Evolutionary conservation across 1,284 basidiomycete genomes (phyloP), one percentile per base, ranked within the genome.

Genomic region (Heterobasidion parviporum): DNA sequence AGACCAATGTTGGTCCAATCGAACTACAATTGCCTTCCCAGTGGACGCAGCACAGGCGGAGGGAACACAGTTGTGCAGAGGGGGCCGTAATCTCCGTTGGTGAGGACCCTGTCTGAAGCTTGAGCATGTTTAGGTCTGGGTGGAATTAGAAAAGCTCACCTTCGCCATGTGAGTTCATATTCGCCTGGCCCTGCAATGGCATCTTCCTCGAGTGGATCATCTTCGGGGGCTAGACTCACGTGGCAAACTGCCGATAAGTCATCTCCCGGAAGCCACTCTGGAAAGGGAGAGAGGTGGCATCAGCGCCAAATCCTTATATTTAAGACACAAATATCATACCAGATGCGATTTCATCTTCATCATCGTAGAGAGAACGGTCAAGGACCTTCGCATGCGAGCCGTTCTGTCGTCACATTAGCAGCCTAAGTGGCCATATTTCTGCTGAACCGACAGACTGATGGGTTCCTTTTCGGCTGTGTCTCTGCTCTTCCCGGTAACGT

Each of bases 141-240:
- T 41, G 4, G 4, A 10, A 41, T 12, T n/a, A 41, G 1, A 4
- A 12, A 18, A 33, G 16, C 70, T 48, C 62, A 85, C 89, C 87
- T 81, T 69, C 78, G 73, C 90, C 90, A 93, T 7, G 65, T 69
- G 32, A 92, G 65, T 43, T 77, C 72, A 61, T 87, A 86, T 55
- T 72, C 71, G 1, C 83, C 88, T 0, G 81, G 80, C 10, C 76
- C 75, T 7, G 70, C 64, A 53, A 81, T 70, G 7, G 65, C 61
- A 8, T 70, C 67, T 14, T 70, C 66, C 9, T 67, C 66, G 18
- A 70, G 63, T 16, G 70, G 64, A n/a, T 76, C 75, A 18, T 79
- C 79, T 16, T 69, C 70, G 15, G 70, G 61, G 3, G 73, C 66
- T 57, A 84, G 64, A 48, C 74, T 73, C 34, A 89, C 68, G 8